Evolutionary conservation across 2,329 filamentous ascomycete genomes (phyloP).

Genomic region (Lasiodiplodia theobromae): DNA sequence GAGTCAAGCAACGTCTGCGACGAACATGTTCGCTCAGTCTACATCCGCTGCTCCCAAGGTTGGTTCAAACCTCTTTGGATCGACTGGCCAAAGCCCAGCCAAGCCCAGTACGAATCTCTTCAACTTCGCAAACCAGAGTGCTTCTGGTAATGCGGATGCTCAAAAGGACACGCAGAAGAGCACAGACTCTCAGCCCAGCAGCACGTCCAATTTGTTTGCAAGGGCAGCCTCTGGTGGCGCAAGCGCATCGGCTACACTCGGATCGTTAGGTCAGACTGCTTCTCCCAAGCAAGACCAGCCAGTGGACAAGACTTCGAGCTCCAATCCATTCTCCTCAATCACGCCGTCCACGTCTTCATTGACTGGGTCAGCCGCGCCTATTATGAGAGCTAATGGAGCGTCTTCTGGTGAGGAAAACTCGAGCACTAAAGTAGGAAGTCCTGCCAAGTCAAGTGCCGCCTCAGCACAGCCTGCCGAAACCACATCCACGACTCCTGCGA

Average conservation of each 20-base stretch:
- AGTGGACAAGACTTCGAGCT: background rate
- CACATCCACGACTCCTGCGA: background rate
- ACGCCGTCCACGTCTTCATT: slow-evolving; percentile 1
- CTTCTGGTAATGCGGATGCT: background rate
- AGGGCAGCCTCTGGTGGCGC: background rate
- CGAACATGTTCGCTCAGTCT: slow-evolving; percentile 18
- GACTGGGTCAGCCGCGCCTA: background rate
- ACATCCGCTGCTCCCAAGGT: background rate
- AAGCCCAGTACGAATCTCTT: background rate
- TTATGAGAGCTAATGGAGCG: background rate
- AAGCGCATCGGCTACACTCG: background rate
- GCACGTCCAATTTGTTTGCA: slow-evolving; percentile 6
- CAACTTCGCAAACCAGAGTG: background rate
- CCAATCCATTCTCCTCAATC: slow-evolving; percentile 11
- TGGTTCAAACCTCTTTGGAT: slow-evolving; percentile 21
- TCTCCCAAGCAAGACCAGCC: slow-evolving; percentile 1
- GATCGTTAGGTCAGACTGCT: background rate
- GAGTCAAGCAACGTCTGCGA: background rate
- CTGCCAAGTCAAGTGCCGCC: background rate
- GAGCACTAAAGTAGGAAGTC: background rate
- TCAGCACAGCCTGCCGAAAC: background rate
- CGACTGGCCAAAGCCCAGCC: background rate
- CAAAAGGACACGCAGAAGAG: background rate
- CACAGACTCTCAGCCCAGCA: background rate
- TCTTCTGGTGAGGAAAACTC: background rate